Conservation (phyloP, 2,329 filamentous ascomycete genomes). For the Monosporascus sp. region DNA sequence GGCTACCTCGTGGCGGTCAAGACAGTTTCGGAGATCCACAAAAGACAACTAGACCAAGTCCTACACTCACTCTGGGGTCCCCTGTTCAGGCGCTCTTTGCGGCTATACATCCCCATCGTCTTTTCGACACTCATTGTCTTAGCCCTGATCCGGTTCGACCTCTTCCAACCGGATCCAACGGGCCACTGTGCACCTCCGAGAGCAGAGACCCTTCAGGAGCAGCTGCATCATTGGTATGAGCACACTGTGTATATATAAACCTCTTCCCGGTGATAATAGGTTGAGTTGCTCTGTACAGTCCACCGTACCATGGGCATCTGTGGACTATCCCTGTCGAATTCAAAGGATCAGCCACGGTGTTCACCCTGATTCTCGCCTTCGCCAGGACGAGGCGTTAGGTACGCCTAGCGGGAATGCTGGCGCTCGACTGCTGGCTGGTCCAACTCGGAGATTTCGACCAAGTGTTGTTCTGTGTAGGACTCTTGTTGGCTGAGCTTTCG, state of each 20-base stretch:
- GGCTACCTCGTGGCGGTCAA: constrained; percentile 30
- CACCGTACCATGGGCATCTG: constrained; percentile 15
- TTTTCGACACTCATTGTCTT: constrained; percentile 15
- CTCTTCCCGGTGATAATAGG: constrained; percentile 28
- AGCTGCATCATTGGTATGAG: constrained; percentile 25
- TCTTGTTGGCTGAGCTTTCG: constrained; percentile 15
- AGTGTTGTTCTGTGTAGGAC: constrained; percentile 15
- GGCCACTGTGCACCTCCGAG: neutral
- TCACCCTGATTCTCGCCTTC: constrained; percentile 15
- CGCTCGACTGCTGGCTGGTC: constrained; percentile 5
- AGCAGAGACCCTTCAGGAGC: constrained; percentile 13
- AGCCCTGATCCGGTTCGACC: constrained; percentile 1
- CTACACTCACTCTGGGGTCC: constrained; percentile 14
- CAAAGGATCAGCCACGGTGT: constrained; percentile 13
- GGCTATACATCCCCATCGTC: constrained; percentile 26
- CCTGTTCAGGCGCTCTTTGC: constrained; percentile 23
- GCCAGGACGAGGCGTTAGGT: constrained; percentile 12
- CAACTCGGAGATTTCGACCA: constrained; percentile 12
- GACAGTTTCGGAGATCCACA: constrained; percentile 19
- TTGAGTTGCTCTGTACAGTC: constrained; percentile 27
- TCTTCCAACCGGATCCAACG: neutral
- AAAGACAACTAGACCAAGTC: constrained; percentile 6
- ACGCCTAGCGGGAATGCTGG: constrained; percentile 7
- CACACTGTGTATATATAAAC: constrained; percentile 14
- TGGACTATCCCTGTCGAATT: constrained; percentile 20